Conservation (phyloP, 2,329 filamentous ascomycete species). For the Fonsecaea monophora region DNA sequence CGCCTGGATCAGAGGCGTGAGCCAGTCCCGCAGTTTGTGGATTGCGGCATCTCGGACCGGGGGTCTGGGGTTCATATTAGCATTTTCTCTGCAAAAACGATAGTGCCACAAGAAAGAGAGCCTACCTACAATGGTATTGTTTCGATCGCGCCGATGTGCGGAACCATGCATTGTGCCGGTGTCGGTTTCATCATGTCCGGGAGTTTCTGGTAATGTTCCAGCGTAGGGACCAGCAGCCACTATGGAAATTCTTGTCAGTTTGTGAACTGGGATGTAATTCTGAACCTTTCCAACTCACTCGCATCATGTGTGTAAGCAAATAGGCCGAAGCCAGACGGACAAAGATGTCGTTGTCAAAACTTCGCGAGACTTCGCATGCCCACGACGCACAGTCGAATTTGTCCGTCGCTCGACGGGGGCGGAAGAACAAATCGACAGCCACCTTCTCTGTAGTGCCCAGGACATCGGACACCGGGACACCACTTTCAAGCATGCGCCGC, state of each 20-base stretch:
- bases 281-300: conserved; percentile 25
- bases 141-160: conserved; percentile 37
- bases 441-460: conserved; percentile 25
- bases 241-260: conserved; percentile 9
- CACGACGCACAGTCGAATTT: conserved; percentile 35
- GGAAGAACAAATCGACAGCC: conserved; percentile 33
- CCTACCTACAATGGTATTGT: conserved; percentile 32
- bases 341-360: conserved; percentile 33
- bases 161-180: conserved; percentile 33
- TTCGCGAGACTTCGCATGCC: conserved; percentile 35
- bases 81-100: background rate
- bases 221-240: conserved; percentile 33
- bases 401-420: conserved; percentile 22
- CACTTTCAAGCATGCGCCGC: conserved; percentile 30
- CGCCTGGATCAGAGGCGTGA: conserved; percentile 29
- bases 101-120: background rate
- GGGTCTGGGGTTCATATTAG: conserved; percentile 15
- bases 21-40: conserved; percentile 33
- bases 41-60: conserved; percentile 33
- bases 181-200: conserved; percentile 38
- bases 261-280: background rate
- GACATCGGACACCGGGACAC: conserved; percentile 18
- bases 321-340: conserved; percentile 28
- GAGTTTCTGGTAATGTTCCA: conserved; percentile 28
- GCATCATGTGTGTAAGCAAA: conserved; percentile 34